A percentile compares a stretch with the other conserved stretches of the same genome.
Evolutionary conservation across 2,329 filamentous ascomycete genomes (phyloP).

Genomic region (Cephalotrichum gorgonifer): DNA sequence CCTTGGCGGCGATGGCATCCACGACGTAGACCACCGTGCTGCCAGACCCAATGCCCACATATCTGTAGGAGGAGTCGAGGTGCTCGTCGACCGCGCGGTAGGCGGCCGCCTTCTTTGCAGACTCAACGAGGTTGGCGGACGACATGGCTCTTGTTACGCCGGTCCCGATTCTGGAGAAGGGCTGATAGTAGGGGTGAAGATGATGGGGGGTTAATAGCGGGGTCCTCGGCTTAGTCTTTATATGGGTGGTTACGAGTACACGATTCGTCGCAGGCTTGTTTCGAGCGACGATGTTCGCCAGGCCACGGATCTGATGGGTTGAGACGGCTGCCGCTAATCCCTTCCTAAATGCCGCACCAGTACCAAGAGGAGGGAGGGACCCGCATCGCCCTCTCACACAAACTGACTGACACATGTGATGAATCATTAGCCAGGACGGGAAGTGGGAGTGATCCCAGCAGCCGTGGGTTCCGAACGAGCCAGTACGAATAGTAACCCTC

Average conservation of each 20-base stretch:
- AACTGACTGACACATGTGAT: neutral
- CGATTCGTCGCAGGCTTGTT: neutral
- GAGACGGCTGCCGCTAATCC: conserved; percentile 6
- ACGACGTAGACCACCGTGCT: conserved; percentile 79
- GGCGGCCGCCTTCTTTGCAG: conserved; percentile 66
- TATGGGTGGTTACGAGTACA: neutral
- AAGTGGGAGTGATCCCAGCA: too few species aligned
- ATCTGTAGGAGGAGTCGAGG: conserved; percentile 50
- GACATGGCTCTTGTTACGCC: conserved; percentile 20
- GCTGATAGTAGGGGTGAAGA: conserved; percentile 3
- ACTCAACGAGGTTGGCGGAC: conserved; percentile 45
- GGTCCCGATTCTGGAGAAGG: neutral
- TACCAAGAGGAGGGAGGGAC: neutral
- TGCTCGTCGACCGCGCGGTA: conserved; percentile 64
- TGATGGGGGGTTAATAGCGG: conserved; percentile 1
- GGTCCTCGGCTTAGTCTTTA: neutral
- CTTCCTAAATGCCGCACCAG: conserved; percentile 18
- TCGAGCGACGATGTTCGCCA: neutral
- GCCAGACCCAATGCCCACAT: conserved; percentile 71
- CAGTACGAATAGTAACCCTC: too few species aligned
- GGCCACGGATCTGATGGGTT: neutral
- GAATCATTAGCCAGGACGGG: neutral
- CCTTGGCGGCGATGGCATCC: conserved; percentile 61
- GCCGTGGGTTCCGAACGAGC: too few species aligned
- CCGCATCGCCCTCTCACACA: neutral